Evolutionary conservation across 495 filamentous ascomycete species (phyloP), one percentile per base, ranked within the genome.

Genomic region (Daldinia bambusicola): DNA sequence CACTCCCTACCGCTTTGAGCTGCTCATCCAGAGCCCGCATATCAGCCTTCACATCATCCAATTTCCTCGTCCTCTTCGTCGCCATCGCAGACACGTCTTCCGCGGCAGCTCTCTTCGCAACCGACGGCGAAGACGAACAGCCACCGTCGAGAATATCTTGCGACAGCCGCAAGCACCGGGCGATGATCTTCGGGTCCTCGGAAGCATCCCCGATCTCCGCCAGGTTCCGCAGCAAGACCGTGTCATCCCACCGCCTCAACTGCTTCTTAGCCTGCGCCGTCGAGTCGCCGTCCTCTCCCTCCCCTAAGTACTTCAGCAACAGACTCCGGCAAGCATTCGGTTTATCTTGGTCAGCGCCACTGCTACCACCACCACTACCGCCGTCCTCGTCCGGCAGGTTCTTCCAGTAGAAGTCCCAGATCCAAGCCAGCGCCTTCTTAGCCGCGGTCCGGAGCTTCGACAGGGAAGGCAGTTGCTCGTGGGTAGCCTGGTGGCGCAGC

Each of bases 391-490:
- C 61, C 20, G 78, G 67, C 32, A 90, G 73, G 45, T 82, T 75
- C 34, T 77, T 80, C 95, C 95, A 98, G 79, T 97, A 97, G 74
- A 90, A 90, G 40, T 85, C 83, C 93, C 93, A 97, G 55, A 98
- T 85, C 95, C 95, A 98, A 32, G 84, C 86, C 56, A 98, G 80
- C 1, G 89, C 92, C 70, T 89, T 86, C 68, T 83, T 71, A 2
- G 90, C 85, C 5, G 90, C 89, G 12, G 83, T 82, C 59, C 92
- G 83, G 60, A 98, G 80, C 30, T 92, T 87, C 6, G 85, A 80
- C 57, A 98, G 80, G 0, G 88, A 87, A 0, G 95, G 94, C 60
- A 97, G 80, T 72, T 93, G 91, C 69, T 93, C 91, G 78, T 98
- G 95, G 40, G 93, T 95, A 36, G 92, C 92, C 77, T 95, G 90